A percentile compares a stretch with the other conserved stretches of the same genome.
Evolutionary conservation across 2,329 filamentous ascomycete genomes (phyloP).

Genomic region (Torrubiella hemipterigena): DNA sequence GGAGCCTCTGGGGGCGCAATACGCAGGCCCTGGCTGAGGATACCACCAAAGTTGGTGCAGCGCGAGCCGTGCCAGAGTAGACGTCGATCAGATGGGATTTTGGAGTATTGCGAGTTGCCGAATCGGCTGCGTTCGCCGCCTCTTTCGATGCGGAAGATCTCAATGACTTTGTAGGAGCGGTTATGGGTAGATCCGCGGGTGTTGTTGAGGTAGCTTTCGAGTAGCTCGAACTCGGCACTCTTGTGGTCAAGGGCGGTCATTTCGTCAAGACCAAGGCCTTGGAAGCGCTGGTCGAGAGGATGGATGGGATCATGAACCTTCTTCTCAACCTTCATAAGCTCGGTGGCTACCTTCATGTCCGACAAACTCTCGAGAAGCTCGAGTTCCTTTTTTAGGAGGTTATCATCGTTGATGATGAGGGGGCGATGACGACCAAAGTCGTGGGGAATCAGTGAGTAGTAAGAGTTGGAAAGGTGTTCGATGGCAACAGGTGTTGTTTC

Average conservation of each 20-base stretch:
- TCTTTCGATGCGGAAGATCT: constrained; percentile 77
- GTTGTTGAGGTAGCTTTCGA: constrained; percentile 55
- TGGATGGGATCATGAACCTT: constrained; percentile 37
- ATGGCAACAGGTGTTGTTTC: constrained; percentile 27
- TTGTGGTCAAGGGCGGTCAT: constrained; percentile 55
- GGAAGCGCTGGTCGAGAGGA: constrained; percentile 60
- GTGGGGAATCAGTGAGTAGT: constrained; percentile 75
- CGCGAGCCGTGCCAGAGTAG: constrained; percentile 84
- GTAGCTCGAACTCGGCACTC: constrained; percentile 50
- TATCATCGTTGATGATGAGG: constrained; percentile 47
- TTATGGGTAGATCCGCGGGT: constrained; percentile 58
- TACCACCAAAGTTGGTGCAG: constrained; percentile 75
- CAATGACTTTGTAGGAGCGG: constrained; percentile 46
- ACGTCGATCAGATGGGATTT: constrained; percentile 51
- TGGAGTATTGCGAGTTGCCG: constrained; percentile 38
- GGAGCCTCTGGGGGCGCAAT: constrained; percentile 81
- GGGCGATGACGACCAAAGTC: constrained; percentile 63
- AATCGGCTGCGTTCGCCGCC: constrained; percentile 62
- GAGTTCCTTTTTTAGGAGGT: constrained; percentile 60
- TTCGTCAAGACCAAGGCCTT: constrained; percentile 59
- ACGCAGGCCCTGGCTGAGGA: constrained; percentile 76
- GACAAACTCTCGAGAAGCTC: constrained; percentile 69
- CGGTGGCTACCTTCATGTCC: constrained; percentile 73
- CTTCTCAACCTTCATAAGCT: constrained; percentile 59
- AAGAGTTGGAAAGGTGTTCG: constrained; percentile 60